Evolutionary conservation across 1,139 yeast species (phyloP).

Genomic region (Geotrichum europaeum): DNA sequence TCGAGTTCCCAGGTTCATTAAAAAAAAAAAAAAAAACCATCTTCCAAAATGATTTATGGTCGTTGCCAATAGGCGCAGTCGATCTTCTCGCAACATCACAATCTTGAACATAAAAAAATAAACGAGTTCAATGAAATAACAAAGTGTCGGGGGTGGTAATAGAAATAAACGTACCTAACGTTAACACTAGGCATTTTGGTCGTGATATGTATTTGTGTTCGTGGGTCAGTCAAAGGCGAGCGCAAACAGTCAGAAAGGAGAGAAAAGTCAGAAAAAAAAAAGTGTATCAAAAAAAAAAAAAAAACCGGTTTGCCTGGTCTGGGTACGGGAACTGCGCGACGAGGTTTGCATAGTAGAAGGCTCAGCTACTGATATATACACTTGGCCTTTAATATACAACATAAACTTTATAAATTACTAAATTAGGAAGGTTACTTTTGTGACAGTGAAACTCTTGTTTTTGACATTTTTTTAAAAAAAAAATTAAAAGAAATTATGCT

Average conservation of each 20-base stretch:
- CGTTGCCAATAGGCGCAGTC: neutral
- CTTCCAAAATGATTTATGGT: neutral
- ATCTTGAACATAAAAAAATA: neutral
- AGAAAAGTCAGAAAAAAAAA: conserved; percentile 2
- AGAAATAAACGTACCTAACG: conserved; percentile 76
- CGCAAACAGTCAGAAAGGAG: conserved; percentile 8
- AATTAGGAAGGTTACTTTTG: neutral
- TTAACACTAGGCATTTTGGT: conserved; percentile 94
- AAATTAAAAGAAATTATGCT: neutral
- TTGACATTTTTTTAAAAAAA: too few species aligned
- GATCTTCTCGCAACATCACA: neutral
- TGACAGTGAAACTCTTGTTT: neutral
- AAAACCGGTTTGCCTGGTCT: neutral
- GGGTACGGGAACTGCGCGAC: conserved; percentile 3
- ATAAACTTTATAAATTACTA: neutral
- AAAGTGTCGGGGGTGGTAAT: neutral
- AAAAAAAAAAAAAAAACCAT: neutral
- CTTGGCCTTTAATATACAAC: neutral
- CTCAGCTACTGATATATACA: neutral
- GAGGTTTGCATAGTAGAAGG: neutral
- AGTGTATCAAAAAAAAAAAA: conserved; percentile 7
- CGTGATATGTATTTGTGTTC: conserved; percentile 21
- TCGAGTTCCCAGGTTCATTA: neutral
- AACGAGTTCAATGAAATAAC: neutral
- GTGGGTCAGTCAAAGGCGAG: conserved; percentile 16